A percentile compares a stretch with the other conserved stretches of the same genome.
These are phyloP conservation scores for Camellia oleifera DNA, from an alignment of 179 eudicot species.

Conservation along the genomic window DNA sequence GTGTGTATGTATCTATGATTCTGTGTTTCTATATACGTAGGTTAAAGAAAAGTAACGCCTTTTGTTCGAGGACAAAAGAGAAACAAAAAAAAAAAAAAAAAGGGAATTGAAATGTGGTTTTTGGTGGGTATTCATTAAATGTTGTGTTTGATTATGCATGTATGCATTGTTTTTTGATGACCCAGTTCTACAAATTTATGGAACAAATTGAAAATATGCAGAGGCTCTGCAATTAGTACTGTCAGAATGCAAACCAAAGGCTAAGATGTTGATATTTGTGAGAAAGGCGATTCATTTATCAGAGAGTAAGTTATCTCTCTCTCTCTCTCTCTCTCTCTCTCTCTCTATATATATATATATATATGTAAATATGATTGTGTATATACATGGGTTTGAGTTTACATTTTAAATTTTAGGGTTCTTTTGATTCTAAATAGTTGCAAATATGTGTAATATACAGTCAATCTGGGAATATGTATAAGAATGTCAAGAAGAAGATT, in stretches of 20 bases:
- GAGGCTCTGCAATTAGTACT: constrained; percentile 86
- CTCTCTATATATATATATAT: not conserved
- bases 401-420: not conserved
- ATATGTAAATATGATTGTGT: not conserved
- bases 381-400: not conserved
- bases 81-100: not conserved
- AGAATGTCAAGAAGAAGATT: constrained; percentile 78
- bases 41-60: not conserved
- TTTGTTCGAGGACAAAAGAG: not conserved
- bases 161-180: not conserved
- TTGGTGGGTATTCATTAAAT: not conserved
- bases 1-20: not conserved
- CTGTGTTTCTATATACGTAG: not conserved
- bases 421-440: not conserved
- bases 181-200: not conserved
- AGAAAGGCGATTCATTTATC: constrained; percentile 71
- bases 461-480: constrained; percentile 63
- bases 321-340: not conserved
- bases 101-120: not conserved
- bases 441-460: constrained; percentile 21
- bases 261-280: constrained; percentile 79
- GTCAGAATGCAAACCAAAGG: constrained; percentile 77
- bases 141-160: not conserved
- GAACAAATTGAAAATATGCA: constrained; percentile 26
- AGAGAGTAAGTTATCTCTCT: constrained; percentile 49